Evolutionary conservation across 106 monocot genomes (phyloP).

Genomic region (Chionographis japonica): DNA sequence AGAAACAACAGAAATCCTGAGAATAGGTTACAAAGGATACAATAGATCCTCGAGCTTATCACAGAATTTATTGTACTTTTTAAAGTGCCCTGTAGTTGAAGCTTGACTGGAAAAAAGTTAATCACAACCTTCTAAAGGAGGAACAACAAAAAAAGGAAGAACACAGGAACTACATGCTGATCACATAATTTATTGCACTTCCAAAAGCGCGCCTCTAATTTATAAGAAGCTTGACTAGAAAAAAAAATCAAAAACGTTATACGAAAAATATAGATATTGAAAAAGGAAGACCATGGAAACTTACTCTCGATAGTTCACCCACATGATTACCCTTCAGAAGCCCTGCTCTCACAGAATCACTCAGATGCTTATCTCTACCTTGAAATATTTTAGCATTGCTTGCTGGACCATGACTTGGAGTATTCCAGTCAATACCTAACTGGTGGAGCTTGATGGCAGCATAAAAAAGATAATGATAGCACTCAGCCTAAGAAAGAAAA

Average conservation of each 20-base stretch:
- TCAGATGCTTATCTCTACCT: conserved; percentile 10
- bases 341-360: conserved; percentile 15
- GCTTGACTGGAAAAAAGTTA: too few relatives aligned
- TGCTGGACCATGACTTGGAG: conserved; percentile 61
- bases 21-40: not conserved
- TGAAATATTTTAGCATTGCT: conserved; percentile 13
- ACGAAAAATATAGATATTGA: not conserved
- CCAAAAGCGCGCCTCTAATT: too few relatives aligned
- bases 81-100: too few relatives aligned
- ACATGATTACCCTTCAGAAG: conserved; percentile 28
- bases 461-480: conserved; percentile 97
- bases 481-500: conserved; percentile 67
- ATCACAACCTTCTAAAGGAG: too few relatives aligned
- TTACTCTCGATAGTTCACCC: conserved; percentile 51
- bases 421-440: conserved; percentile 82
- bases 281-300: conserved; percentile 3
- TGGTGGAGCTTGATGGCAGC: conserved; percentile 83
- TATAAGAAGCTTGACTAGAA: too few relatives aligned
- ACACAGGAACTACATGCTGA: too few relatives aligned
- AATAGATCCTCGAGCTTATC: too few relatives aligned
- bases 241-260: too few relatives aligned
- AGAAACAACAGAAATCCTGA: too few relatives aligned
- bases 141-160: too few relatives aligned
- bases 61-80: too few relatives aligned
- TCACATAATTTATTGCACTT: too few relatives aligned